Conservation (phyloP, 2,329 filamentous ascomycete genomes). For the Dothiorella sarmentorum region DNA sequence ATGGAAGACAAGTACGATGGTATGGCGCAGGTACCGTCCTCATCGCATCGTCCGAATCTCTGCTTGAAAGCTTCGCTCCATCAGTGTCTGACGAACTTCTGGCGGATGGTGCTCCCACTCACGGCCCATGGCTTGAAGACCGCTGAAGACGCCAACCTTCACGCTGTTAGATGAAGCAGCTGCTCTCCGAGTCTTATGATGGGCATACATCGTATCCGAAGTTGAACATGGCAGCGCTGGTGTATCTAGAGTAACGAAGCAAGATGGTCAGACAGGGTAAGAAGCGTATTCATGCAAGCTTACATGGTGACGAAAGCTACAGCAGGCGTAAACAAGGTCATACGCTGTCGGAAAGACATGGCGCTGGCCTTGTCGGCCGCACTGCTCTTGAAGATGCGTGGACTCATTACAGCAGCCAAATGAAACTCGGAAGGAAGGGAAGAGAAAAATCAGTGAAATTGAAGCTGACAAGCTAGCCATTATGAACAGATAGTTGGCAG, state of each 20-base stretch:
- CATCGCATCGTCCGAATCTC: constrained; percentile 1
- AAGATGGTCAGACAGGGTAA: not conserved
- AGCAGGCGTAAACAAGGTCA: constrained; percentile 9
- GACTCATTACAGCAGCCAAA: not conserved
- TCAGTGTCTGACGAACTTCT: not conserved
- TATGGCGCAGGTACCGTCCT: constrained; percentile 2
- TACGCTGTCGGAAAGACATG: not conserved
- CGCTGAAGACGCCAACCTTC: constrained; percentile 11
- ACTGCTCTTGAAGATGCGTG: not conserved
- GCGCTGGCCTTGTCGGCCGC: constrained; percentile 1
- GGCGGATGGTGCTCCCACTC: not conserved
- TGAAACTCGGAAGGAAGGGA: not conserved
- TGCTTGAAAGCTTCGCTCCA: not conserved
- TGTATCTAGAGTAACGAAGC: not conserved
- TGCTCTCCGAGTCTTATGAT: too few species aligned
- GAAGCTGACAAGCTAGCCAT: not conserved
- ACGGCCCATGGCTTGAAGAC: constrained; percentile 10
- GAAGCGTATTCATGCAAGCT: not conserved
- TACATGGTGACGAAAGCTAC: constrained; percentile 14
- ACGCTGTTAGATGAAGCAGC: not conserved
- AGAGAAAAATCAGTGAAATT: not conserved
- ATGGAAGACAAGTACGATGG: constrained; percentile 6
- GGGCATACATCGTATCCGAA: constrained; percentile 12
- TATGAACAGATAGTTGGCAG: not conserved
- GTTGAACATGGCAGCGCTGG: constrained; percentile 16